Evolutionary conservation across 306 rosid genomes (phyloP), one percentile per base, ranked within the genome.

Genomic region (Citrullus amarus): DNA sequence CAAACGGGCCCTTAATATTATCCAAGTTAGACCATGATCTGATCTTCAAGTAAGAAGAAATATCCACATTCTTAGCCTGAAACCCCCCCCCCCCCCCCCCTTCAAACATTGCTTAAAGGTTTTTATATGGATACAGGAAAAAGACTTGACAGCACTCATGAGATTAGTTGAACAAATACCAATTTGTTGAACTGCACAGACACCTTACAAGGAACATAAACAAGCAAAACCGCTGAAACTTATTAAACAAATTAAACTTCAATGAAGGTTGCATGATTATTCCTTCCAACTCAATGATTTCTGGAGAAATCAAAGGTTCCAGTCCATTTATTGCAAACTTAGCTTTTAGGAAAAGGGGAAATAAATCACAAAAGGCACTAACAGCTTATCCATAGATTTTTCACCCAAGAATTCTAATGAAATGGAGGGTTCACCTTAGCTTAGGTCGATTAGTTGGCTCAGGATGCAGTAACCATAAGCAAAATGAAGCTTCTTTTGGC

Each of bases 401-500:
- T 36, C 48, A 48, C 51, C n/a, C 9, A 51, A 4, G 50, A 48
- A 32, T n/a, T 79, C 22, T 18, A 59, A 6, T 69, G 80, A 38
- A 65, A 0, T 73, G 38, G 65, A 76, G 79, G 76, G 81, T 74
- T 82, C 83, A 95, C 99, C 97, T 89, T 22, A 88, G 82, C 61
- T 91, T 88, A 38, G 97, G 99, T 69, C 99, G 93, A 76, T 91
- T 86, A 72, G 79, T 86, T 44, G 97, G 97, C 78, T 95, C 97
- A 0, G 99, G 99, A 80, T 95, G 99, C 55, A 95, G 91, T 79
- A 95, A 85, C 97, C 89, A 91, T 82, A 95, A 86, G 86, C 99
- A 92, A 91, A 91, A 95, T 17, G 97, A 91, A 84, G 99, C 99
- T 90, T 91, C 97, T 86, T 91, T 95, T 25, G 97, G 93, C 97